Conservation (phyloP, 169 alveolate genomes). For the Cryptosporidium tyzzeri region DNA sequence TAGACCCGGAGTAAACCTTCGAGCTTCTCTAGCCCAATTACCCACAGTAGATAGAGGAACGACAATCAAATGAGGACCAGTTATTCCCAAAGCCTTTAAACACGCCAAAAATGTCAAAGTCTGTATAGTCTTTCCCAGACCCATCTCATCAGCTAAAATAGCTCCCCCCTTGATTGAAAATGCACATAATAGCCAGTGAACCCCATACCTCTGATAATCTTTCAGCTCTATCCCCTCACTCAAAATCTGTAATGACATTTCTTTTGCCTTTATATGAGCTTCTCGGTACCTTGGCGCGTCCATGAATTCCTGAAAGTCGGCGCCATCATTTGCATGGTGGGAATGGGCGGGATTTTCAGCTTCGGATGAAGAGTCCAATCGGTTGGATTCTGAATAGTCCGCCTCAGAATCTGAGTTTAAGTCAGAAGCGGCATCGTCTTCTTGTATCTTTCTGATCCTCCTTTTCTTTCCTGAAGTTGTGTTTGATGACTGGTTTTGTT, state of each 20-base stretch:
- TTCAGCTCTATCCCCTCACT: slow-evolving; percentile 87
- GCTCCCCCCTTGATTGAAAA: slow-evolving; percentile 90
- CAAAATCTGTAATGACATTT: slow-evolving; percentile 64
- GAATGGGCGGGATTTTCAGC: slow-evolving; percentile 20
- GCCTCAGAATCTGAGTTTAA: background rate
- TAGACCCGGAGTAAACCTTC: slow-evolving; percentile 90
- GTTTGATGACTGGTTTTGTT: slow-evolving; percentile 2
- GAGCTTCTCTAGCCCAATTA: slow-evolving; percentile 95
- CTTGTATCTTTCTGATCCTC: slow-evolving; percentile 54
- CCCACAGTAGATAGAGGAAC: slow-evolving; percentile 96
- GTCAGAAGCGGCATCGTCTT: slow-evolving; percentile 19
- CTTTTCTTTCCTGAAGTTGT: background rate
- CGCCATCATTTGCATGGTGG: slow-evolving; percentile 18
- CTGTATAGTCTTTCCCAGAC: slow-evolving; percentile 93
- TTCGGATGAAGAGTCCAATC: slow-evolving; percentile 16
- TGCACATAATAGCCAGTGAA: slow-evolving; percentile 89
- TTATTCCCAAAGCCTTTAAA: slow-evolving; percentile 84
- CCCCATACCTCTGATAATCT: slow-evolving; percentile 92
- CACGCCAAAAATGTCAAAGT: slow-evolving; percentile 87
- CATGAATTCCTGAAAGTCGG: slow-evolving; percentile 19
- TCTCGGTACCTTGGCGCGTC: slow-evolving; percentile 67
- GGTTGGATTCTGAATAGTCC: background rate
- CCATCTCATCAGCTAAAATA: slow-evolving; percentile 93
- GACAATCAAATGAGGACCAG: slow-evolving; percentile 94
- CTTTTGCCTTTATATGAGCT: slow-evolving; percentile 57